Conservation (phyloP, 768 basidiomycete genomes). For the Cantharellus anzutake region DNA sequence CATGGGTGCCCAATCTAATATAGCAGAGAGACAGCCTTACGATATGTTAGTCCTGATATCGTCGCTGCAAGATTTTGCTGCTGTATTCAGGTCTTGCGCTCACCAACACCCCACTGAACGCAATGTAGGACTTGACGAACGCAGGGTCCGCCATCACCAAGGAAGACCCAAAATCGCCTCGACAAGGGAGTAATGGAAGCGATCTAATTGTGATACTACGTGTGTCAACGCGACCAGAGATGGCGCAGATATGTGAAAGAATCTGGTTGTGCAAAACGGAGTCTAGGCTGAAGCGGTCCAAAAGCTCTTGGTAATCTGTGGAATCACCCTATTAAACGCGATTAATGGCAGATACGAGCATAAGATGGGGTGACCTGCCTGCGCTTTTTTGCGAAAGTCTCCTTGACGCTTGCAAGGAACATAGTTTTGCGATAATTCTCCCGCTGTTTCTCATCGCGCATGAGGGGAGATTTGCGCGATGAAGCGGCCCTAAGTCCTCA, state of each 20-base stretch:
- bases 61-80: constrained; percentile 61
- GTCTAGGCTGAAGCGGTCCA: constrained; percentile 60
- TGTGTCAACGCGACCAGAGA: constrained; percentile 80
- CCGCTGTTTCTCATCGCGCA: too few relatives aligned
- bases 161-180: constrained; percentile 74
- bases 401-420: constrained; percentile 66
- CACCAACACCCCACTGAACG: constrained; percentile 80
- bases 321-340: constrained; percentile 35
- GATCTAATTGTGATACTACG: constrained; percentile 78
- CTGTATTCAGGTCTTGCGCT: constrained; percentile 86
- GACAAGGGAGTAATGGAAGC: constrained; percentile 58
- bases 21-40: constrained; percentile 29
- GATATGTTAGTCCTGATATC: constrained; percentile 73
- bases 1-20: not conserved
- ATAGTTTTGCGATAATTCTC: constrained; percentile 63
- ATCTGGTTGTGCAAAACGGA: constrained; percentile 15
- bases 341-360: not conserved
- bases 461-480: not conserved
- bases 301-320: constrained; percentile 72
- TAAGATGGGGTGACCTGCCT: constrained; percentile 25
- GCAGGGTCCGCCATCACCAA: constrained; percentile 74
- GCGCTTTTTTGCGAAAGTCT: constrained; percentile 56
- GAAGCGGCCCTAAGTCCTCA: constrained; percentile 29
- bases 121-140: constrained; percentile 75
- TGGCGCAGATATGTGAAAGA: constrained; percentile 40